A percentile compares a stretch with the other conserved stretches of the same genome.
These are phyloP conservation scores for Lepiota brunneoincarnata DNA, from an alignment of 768 basidiomycete species.

Conservation along the genomic window DNA sequence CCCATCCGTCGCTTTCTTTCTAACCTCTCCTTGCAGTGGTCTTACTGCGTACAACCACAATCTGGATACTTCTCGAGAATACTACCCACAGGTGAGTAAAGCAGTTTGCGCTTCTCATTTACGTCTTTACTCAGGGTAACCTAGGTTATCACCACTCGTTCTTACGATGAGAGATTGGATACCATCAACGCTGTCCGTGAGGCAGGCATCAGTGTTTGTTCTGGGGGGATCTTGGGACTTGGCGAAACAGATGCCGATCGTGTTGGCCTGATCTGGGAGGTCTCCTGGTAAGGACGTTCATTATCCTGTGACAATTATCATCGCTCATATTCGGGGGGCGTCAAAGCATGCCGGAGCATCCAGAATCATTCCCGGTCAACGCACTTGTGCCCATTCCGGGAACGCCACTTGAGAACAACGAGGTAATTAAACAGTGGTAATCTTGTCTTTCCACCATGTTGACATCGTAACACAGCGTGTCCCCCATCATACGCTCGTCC, in stretches of 20 bases:
- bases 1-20: neutral
- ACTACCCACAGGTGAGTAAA: conserved; percentile 76
- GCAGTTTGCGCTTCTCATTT: neutral
- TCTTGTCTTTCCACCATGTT: conserved; percentile 37
- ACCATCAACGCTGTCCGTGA: conserved; percentile 90
- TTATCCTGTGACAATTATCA: neutral
- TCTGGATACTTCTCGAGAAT: conserved; percentile 95
- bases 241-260: conserved; percentile 90
- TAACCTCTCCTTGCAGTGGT: conserved; percentile 47
- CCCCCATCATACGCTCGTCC: conserved; percentile 76
- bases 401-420: conserved; percentile 89
- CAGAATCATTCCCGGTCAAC: conserved; percentile 99
- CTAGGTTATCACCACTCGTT: conserved; percentile 92
- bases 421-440: conserved; percentile 44
- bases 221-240: conserved; percentile 92
- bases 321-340: conserved; percentile 13
- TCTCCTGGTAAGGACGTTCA: conserved; percentile 65
- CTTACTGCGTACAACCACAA: conserved; percentile 99
- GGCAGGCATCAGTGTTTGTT: conserved; percentile 96
- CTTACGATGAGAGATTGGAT: conserved; percentile 88
- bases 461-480: conserved; percentile 54
- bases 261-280: conserved; percentile 92
- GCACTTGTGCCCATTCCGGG: conserved; percentile 95
- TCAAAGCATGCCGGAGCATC: conserved; percentile 86
- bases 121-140: neutral